Conservation (phyloP, 768 basidiomycete species). For the Plicaturopsis crispa region DNA sequence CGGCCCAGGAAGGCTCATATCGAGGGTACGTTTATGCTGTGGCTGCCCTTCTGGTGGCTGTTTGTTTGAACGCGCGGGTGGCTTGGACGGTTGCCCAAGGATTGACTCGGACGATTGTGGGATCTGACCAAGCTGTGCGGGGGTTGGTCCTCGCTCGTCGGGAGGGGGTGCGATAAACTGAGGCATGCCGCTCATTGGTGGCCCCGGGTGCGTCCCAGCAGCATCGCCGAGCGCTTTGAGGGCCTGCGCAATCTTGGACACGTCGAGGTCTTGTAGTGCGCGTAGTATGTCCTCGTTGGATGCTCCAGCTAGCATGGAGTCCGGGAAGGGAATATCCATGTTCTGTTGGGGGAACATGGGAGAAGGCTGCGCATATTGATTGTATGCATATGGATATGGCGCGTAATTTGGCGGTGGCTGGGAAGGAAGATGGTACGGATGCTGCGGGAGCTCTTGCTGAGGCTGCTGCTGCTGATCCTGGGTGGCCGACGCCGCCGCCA, state of each 20-base stretch:
- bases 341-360: constrained; percentile 20
- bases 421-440: constrained; percentile 24
- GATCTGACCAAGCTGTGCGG: constrained; percentile 31
- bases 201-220: constrained; percentile 33
- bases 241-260: constrained; percentile 57
- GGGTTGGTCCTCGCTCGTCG: constrained; percentile 3
- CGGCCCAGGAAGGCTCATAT: constrained; percentile 32
- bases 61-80: constrained; percentile 14
- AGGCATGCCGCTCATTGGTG: constrained; percentile 18
- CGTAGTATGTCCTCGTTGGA: constrained; percentile 73
- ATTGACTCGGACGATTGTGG: constrained; percentile 36
- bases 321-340: constrained; percentile 16
- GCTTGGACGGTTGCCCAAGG: constrained; percentile 30
- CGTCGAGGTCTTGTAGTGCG: constrained; percentile 63
- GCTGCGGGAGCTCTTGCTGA: constrained; percentile 17
- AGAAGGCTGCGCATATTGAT: constrained; percentile 20
- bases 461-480: constrained; percentile 20
- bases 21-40: constrained; percentile 30
- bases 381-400: constrained; percentile 22
- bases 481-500: constrained; percentile 54
- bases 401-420: constrained; percentile 12
- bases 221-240: constrained; percentile 60
- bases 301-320: constrained; percentile 14
- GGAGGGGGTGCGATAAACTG: constrained; percentile 10
- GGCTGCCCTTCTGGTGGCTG: constrained; percentile 11